These are phyloP conservation scores for Diversispora epigaea DNA, from an alignment of 192 early-diverging fungal genomes.

Conservation along the genomic window DNA sequence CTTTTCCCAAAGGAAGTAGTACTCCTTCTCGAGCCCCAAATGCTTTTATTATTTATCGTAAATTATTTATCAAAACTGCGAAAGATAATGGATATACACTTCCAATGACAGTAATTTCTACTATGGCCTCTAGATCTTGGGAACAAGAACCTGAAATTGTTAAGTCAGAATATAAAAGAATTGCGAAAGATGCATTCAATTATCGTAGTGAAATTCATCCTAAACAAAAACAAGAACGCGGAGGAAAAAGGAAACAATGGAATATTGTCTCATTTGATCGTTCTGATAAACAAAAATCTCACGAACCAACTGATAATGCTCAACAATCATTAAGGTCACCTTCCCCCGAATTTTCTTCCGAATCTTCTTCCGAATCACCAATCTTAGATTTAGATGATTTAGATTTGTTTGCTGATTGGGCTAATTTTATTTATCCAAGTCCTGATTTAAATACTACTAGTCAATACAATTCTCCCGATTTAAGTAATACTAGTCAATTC, in stretches of 20 bases:
- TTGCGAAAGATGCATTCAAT: conserved; percentile 10
- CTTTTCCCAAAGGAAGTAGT: not conserved
- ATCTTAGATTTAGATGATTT: too few relatives aligned
- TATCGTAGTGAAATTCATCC: not conserved
- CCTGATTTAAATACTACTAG: too few relatives aligned
- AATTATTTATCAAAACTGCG: not conserved
- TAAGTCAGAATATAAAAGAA: conserved; percentile 19
- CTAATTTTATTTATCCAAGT: too few relatives aligned
- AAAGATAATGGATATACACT: not conserved
- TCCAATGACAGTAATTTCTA: conserved; percentile 17
- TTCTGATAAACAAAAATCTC: too few relatives aligned
- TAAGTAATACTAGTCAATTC: too few relatives aligned
- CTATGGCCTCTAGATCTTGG: conserved; percentile 12
- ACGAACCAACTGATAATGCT: too few relatives aligned
- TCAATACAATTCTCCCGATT: too few relatives aligned
- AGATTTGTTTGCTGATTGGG: too few relatives aligned
- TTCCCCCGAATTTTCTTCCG: too few relatives aligned
- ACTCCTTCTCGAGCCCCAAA: not conserved
- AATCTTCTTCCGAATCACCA: too few relatives aligned
- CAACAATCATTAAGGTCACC: too few relatives aligned
- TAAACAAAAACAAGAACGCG: not conserved
- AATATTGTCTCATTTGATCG: not conserved
- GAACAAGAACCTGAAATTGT: not conserved
- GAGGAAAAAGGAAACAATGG: not conserved
- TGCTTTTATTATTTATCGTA: conserved; percentile 13